Evolutionary conservation across 164 flowering plant genomes (phyloP), one percentile per base, ranked within the genome.

Genomic region (Kingdonia uniflora): DNA sequence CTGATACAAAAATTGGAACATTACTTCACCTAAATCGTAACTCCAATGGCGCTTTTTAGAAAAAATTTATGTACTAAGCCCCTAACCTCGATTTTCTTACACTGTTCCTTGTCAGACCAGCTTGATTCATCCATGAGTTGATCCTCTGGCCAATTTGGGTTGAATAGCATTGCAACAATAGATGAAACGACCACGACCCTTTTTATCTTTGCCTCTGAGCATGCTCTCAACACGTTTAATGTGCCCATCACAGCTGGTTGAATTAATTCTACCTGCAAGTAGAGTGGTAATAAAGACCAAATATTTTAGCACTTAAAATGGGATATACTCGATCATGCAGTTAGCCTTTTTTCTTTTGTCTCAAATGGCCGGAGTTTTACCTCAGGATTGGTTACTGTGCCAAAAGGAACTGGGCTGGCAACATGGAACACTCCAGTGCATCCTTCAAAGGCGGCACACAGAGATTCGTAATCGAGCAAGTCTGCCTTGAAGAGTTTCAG

Each of bases 211-310:
- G 71, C 69, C 44, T 66, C 68, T 11, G 47, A 21, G 41, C 78
- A 65, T 5, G 80, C 82, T 62, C 68, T 61, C 0, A 79, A 68
- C 15, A 82, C 81, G 60, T 74, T 82, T 11, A 49, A 56, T 1
- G 81, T 77, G 37, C 82, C 88, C 41, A 57, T 72, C 2, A 79
- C 68, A 40, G 88, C 85, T 19, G 88, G 82, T 19, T 72, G 75
- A 42, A 79, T 35, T 54, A 82, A 1, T 56, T 75, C 75, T 19
- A 65, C 68, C 87, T 78, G 64, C 43, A 60, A 41, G 37, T n/a
- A n/a, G n/a, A n/a, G n/a, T n/a, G n/a, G n/a, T n/a, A n/a, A n/a
- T n/a, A n/a, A n/a, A n/a, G n/a, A n/a, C n/a, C n/a, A n/a, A n/a
- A n/a, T n/a, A n/a, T n/a, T n/a, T n/a, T n/a, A n/a, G n/a, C n/a